Percentiles rank a stretch among this genome's conserved stretches.
Conservation (phyloP, 1,284 basidiomycete species). For the Pseudozyma hubeiensis region DNA sequence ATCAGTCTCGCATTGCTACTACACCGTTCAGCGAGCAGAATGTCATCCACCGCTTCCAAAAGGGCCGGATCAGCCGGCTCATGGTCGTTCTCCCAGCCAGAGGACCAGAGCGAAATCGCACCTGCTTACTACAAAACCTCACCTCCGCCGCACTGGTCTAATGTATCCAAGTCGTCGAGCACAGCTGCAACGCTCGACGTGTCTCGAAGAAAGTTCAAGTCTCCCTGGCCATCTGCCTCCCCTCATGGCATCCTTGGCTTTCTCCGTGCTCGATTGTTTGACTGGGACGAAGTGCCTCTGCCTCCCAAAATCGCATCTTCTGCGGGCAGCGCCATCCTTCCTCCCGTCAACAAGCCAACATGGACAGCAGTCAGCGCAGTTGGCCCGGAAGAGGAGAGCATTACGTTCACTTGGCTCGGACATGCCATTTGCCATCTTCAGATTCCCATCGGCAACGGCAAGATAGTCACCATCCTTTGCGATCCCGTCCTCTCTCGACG, state of each 20-base stretch:
- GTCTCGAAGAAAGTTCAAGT: constrained; percentile 35
- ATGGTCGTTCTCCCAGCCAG: constrained; percentile 33
- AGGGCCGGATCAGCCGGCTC: background rate
- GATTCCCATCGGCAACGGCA: constrained; percentile 40
- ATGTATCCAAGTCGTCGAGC: constrained; percentile 15
- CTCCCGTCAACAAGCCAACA: constrained; percentile 35
- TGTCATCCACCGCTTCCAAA: constrained; percentile 27
- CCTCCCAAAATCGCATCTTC: constrained; percentile 32
- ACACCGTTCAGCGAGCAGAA: constrained; percentile 18
- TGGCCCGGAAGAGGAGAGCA: constrained; percentile 4
- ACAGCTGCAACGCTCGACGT: constrained; percentile 9
- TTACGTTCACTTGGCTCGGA: constrained; percentile 58
- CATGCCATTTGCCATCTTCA: constrained; percentile 55
- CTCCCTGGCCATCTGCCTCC: constrained; percentile 50
- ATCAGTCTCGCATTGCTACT: constrained; percentile 7
- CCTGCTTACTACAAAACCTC: constrained; percentile 47
- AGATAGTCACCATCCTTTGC: constrained; percentile 43
- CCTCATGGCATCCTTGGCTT: constrained; percentile 39
- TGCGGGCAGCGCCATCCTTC: constrained; percentile 19
- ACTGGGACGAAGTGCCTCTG: constrained; percentile 54
- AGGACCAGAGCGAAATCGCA: constrained; percentile 16
- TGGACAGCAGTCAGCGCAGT: constrained; percentile 14
- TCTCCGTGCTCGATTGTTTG: constrained; percentile 48
- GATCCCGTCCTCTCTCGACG: constrained; percentile 56
- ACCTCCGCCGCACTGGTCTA: constrained; percentile 53